phyloP scores from a whole-genome alignment of 2,329 filamentous ascomycete species.

The Aspergillus sp. region DNA sequence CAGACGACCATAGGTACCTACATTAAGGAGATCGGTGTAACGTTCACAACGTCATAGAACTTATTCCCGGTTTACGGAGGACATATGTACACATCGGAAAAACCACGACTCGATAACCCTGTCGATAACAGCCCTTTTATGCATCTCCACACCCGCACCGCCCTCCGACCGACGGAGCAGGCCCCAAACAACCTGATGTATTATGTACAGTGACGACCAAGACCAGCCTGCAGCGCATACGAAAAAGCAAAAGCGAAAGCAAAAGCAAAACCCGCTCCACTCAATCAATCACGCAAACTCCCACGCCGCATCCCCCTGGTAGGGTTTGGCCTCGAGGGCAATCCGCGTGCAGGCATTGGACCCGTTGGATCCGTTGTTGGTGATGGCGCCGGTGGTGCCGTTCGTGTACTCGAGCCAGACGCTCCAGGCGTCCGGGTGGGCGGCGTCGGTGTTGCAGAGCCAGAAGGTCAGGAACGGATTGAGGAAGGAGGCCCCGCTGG shows the following conservation, averaged over 20 bases:
- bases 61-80: too few relatives aligned
- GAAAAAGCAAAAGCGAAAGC: background rate
- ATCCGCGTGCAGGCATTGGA: slow-evolving; percentile 4
- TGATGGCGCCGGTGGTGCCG: slow-evolving; percentile 4
- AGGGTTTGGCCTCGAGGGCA: background rate
- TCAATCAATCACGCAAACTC: background rate
- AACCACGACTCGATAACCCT: too few relatives aligned
- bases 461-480: slow-evolving; percentile 8
- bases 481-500: background rate
- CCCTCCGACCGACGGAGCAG: too few relatives aligned
- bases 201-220: too few relatives aligned
- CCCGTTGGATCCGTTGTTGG: slow-evolving; percentile 1
- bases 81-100: too few relatives aligned
- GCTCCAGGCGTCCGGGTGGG: background rate
- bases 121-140: too few relatives aligned
- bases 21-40: too few relatives aligned
- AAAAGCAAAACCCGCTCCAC: background rate
- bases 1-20: too few relatives aligned
- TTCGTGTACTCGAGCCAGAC: slow-evolving; percentile 6
- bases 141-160: too few relatives aligned
- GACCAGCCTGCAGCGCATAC: too few relatives aligned
- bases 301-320: background rate
- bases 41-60: too few relatives aligned
- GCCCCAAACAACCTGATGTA: too few relatives aligned
- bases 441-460: background rate